phyloP scores from a whole-genome alignment of 1,139 yeast species.

The Taphrina betulina region DNA sequence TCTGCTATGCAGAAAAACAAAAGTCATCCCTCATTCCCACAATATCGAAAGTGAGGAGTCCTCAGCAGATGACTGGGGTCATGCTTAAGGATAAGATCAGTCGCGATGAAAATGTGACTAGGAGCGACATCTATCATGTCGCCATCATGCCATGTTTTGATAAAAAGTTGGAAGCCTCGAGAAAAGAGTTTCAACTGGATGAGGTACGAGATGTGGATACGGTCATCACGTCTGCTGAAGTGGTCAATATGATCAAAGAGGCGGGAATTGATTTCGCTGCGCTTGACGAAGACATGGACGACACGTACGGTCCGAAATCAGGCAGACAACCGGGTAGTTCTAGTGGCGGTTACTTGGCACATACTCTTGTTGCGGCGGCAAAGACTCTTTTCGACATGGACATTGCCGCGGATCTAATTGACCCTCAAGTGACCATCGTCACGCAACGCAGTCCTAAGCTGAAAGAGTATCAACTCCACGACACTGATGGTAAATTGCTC shows the following conservation, averaged over 20 bases:
- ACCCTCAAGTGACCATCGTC: constrained; percentile 39
- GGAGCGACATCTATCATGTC: constrained; percentile 64
- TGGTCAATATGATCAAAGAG: constrained; percentile 63
- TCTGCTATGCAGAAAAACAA: constrained; percentile 90
- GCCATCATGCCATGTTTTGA: constrained; percentile 97
- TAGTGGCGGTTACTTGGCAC: constrained; percentile 75
- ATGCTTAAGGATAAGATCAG: constrained; percentile 62
- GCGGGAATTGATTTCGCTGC: constrained; percentile 33
- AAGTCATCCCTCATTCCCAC: constrained; percentile 76
- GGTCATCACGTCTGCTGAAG: constrained; percentile 87
- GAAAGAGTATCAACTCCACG: constrained; percentile 61
- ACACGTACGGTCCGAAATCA: constrained; percentile 55
- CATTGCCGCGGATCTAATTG: constrained; percentile 36
- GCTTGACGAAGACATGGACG: constrained; percentile 38
- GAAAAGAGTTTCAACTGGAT: constrained; percentile 59
- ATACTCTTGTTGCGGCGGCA: constrained; percentile 41
- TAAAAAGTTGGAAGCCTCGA: constrained; percentile 89
- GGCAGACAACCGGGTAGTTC: constrained; percentile 66
- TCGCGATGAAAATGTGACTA: constrained; percentile 44
- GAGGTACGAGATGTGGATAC: constrained; percentile 74
- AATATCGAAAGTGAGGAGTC: constrained; percentile 64
- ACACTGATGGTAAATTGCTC: constrained; percentile 42
- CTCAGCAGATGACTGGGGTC: constrained; percentile 90
- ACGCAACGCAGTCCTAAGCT: constrained; percentile 77
- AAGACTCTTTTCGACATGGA: constrained; percentile 24